phyloP scores from a whole-genome alignment of 768 basidiomycete genomes.

The Suillus weaverae region DNA sequence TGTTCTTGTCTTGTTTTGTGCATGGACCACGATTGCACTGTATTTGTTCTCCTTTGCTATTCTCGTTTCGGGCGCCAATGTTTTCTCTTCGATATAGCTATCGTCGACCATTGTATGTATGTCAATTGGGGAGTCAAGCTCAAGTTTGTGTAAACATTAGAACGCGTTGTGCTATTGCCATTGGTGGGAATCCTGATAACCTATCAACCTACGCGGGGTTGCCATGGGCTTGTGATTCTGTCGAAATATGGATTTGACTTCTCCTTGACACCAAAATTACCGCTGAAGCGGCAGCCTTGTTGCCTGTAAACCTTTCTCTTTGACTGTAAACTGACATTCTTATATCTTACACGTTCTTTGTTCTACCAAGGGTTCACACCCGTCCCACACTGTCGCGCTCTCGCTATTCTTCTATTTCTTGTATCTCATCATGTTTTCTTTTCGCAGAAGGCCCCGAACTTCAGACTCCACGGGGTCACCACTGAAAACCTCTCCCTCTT shows the following conservation, averaged over 20 bases:
- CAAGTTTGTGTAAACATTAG: background rate
- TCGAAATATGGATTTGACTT: slow-evolving; percentile 6
- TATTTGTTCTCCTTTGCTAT: slow-evolving; percentile 23
- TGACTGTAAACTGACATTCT: slow-evolving; percentile 9
- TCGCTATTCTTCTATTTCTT: slow-evolving; percentile 23
- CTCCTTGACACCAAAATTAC: slow-evolving; percentile 22
- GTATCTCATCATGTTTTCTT: slow-evolving; percentile 61
- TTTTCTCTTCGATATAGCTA: slow-evolving; percentile 13
- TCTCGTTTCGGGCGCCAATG: slow-evolving; percentile 18
- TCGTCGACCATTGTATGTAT: slow-evolving; percentile 35
- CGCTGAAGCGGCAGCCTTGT: background rate
- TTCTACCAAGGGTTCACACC: slow-evolving; percentile 15
- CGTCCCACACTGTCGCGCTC: slow-evolving; percentile 9
- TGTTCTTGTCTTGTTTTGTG: slow-evolving; percentile 23
- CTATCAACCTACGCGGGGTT: background rate
- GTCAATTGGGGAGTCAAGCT: slow-evolving; percentile 20
- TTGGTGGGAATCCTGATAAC: background rate
- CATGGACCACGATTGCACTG: slow-evolving; percentile 38
- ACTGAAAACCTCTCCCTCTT: slow-evolving; percentile 75
- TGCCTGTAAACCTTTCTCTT: slow-evolving; percentile 17
- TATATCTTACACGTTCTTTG: slow-evolving; percentile 23
- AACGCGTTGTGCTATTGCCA: background rate
- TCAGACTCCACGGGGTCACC: slow-evolving; percentile 40
- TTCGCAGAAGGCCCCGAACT: slow-evolving; percentile 63
- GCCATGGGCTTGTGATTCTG: background rate